Evolutionary conservation across 257 asterid genomes (phyloP).

Genomic region (Scutellaria barbata): DNA sequence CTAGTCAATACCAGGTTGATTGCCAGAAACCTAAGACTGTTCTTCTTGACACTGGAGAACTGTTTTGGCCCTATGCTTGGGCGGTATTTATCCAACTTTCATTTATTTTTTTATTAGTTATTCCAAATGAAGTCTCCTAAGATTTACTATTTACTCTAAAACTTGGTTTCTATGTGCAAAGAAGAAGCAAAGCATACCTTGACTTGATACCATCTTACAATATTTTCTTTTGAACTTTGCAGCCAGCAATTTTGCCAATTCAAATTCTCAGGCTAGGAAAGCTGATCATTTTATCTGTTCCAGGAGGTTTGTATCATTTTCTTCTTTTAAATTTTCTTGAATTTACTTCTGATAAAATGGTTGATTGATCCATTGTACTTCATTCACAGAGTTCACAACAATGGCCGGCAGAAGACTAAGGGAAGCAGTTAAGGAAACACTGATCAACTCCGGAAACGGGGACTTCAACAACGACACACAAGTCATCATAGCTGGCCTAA

Average conservation of each 20-base stretch:
- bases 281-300: constrained; percentile 55
- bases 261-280: constrained; percentile 64
- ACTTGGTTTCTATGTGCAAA: too few relatives aligned
- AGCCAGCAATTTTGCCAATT: constrained; percentile 69
- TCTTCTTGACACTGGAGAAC: constrained; percentile 61
- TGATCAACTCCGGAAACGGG: constrained; percentile 47
- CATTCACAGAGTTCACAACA: constrained; percentile 60
- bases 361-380: constrained; percentile 5
- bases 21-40: constrained; percentile 68
- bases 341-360: neutral
- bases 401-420: constrained; percentile 72
- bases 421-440: constrained; percentile 60
- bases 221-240: constrained; percentile 10
- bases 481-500: constrained; percentile 61
- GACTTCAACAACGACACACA: constrained; percentile 47
- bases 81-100: constrained; percentile 48
- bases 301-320: constrained; percentile 49
- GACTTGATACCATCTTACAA: neutral
- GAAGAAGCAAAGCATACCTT: neutral
- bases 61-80: constrained; percentile 70
- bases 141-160: too few relatives aligned
- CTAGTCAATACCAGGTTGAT: constrained; percentile 58
- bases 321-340: neutral
- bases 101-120: too few relatives aligned
- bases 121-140: too few relatives aligned